Base-by-base conservation (phyloP, 192 early-diverging fungal genomes). In the Podochytrium sp. region DNA sequence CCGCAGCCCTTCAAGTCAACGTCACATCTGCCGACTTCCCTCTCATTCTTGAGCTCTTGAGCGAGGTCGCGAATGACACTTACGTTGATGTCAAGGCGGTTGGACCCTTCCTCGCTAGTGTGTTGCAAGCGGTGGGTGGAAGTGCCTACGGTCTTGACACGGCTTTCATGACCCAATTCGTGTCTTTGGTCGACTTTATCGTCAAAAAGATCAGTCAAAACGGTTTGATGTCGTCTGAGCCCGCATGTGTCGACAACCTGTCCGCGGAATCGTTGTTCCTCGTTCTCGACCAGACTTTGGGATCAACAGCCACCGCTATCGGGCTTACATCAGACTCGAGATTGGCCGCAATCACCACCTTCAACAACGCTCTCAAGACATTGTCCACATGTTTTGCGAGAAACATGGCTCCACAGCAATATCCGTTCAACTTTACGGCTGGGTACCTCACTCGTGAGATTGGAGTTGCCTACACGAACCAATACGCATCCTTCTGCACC, bases 31-130 rank as follows among this genome's bases (percentile, higher is more conserved):
- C 74, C 14, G 64, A 53, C 41, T 75, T 75, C 41, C 35, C 27
- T 14, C 25, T 25, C 50, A 65, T 63, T 23, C 53, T 75, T 10
- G 27, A n/a, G 2, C 30, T 67, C 14, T 25, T 43, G 49, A 47
- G 18, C n/a, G 30, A 20, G 20, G 39, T 67, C 27, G 53, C 65
- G 20, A 27, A 20, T 23, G 38, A 55, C 39, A 35, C 37, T 1
- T 66, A 65, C 39, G 47, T 75, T 67, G 74, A 75, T 40, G 68
- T 65, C 20, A 27, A 25, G 12, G 30, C 64, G 5, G 51, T 30
- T n/a, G 74, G 74, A 10, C 74, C 74, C 1, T 65, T 67, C 74
- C 55, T 75, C 7, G 50, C 60, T 30, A 75, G 60, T 35, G 30
- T 67, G 0, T 29, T 75, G 12, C 49, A 53, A 39, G 41, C 20